A percentile compares a stretch with the other conserved stretches of the same genome.
These are phyloP conservation scores for Candida buenavistaensis DNA, from an alignment of 1,139 yeast genomes.

Conservation along the genomic window DNA sequence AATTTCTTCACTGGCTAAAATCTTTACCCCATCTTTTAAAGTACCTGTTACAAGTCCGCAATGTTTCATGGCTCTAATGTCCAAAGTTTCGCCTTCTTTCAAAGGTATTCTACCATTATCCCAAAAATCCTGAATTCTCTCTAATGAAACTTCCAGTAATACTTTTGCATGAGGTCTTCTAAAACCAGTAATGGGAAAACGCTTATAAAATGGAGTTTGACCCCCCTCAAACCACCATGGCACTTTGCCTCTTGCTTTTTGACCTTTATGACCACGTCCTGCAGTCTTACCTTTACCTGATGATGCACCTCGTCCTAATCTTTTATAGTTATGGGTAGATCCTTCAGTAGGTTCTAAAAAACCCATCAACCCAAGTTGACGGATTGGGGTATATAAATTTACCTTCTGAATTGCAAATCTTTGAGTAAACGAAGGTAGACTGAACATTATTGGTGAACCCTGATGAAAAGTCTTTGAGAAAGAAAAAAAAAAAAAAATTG, in stretches of 20 bases:
- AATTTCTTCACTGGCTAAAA: slow-evolving; percentile 69
- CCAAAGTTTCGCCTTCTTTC: slow-evolving; percentile 61
- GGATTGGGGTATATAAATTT: slow-evolving; percentile 11
- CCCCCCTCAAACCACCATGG: slow-evolving; percentile 99
- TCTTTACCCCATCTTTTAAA: slow-evolving; percentile 76
- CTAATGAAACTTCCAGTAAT: slow-evolving; percentile 55
- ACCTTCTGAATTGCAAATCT: slow-evolving; percentile 1
- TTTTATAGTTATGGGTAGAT: slow-evolving; percentile 48
- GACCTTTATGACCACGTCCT: slow-evolving; percentile 98
- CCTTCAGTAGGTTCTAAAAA: slow-evolving; percentile 42
- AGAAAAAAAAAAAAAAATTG: neutral
- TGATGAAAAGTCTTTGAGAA: too few relatives aligned
- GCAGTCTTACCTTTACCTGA: slow-evolving; percentile 92
- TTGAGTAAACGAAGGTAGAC: slow-evolving; percentile 9
- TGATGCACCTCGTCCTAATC: slow-evolving; percentile 97
- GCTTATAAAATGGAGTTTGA: slow-evolving; percentile 88
- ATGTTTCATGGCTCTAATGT: slow-evolving; percentile 64
- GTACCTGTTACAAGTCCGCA: slow-evolving; percentile 72
- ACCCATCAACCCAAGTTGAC: slow-evolving; percentile 33
- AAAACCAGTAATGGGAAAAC: slow-evolving; percentile 92
- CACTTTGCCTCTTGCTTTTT: slow-evolving; percentile 89
- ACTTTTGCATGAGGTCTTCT: slow-evolving; percentile 51
- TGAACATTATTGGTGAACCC: slow-evolving; percentile 7
- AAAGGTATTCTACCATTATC: slow-evolving; percentile 69
- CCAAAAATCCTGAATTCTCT: slow-evolving; percentile 61